phyloP scores from a whole-genome alignment of 2,329 filamentous ascomycete species.

The Hymenoscyphus repandus region DNA sequence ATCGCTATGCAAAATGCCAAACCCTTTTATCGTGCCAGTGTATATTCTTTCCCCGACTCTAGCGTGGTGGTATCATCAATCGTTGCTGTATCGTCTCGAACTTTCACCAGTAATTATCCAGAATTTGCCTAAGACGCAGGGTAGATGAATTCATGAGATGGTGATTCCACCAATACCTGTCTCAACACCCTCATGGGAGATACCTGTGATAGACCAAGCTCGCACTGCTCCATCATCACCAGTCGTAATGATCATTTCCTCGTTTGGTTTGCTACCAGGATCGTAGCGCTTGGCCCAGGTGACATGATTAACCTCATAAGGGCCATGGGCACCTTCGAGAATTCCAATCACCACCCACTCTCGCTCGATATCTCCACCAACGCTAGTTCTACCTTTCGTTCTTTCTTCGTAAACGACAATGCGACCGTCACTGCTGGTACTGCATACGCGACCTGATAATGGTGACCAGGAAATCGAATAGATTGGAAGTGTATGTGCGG shows the following conservation, averaged over 20 bases:
- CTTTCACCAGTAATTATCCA: too few species aligned
- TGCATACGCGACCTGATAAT: conserved; percentile 72
- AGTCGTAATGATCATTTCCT: conserved; percentile 86
- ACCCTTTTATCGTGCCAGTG: too few species aligned
- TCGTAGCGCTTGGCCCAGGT: conserved; percentile 81
- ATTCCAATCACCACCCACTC: conserved; percentile 69
- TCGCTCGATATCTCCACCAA: conserved; percentile 33
- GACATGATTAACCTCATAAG: conserved; percentile 91
- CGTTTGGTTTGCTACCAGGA: conserved; percentile 50
- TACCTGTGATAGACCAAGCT: conserved; percentile 62
- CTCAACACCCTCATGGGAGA: not conserved
- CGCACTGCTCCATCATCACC: conserved; percentile 88
- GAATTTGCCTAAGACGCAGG: too few species aligned
- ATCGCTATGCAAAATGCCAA: not conserved
- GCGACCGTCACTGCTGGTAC: conserved; percentile 79
- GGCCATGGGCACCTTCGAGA: conserved; percentile 74
- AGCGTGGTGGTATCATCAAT: too few species aligned
- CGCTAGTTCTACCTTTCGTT: conserved; percentile 23
- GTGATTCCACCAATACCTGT: not conserved
- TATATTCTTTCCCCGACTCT: too few species aligned
- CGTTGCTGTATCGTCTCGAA: too few species aligned
- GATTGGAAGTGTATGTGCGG: conserved; percentile 70
- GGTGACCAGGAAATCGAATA: conserved; percentile 85
- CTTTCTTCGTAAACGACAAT: conserved; percentile 73
- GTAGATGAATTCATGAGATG: not conserved